phyloP scores from a whole-genome alignment of 768 basidiomycete genomes.

The Infundibulicybe gibba region DNA sequence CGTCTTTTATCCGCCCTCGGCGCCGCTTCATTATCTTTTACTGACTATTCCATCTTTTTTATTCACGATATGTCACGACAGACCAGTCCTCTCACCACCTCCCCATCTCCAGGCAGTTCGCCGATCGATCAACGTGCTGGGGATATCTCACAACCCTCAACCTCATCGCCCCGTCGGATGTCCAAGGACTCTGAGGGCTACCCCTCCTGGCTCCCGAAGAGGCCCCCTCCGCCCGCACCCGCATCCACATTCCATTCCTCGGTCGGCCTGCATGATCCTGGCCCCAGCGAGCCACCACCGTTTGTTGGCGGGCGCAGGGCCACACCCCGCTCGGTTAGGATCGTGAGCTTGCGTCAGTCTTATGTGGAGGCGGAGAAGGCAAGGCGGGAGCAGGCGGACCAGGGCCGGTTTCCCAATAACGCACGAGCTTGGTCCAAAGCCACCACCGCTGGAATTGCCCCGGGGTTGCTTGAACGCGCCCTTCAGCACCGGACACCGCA shows the following conservation, averaged over 20 bases:
- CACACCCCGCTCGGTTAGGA: conserved; percentile 78
- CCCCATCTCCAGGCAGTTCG: conserved; percentile 12
- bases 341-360: conserved; percentile 66
- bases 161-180: conserved; percentile 26
- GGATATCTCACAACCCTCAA: conserved; percentile 24
- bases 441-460: conserved; percentile 37
- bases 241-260: conserved; percentile 65
- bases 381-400: conserved; percentile 47
- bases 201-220: conserved; percentile 80
- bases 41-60: conserved; percentile 15
- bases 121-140: conserved; percentile 1
- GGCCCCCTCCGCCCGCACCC: conserved; percentile 75
- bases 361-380: conserved; percentile 33
- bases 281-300: conserved; percentile 26
- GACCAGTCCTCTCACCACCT: conserved; percentile 6
- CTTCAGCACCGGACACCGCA: conserved; percentile 34
- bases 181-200: conserved; percentile 63
- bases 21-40: conserved; percentile 4
- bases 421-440: conserved; percentile 60
- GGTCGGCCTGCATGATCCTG: conserved; percentile 31
- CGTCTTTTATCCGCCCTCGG: conserved; percentile 4
- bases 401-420: conserved; percentile 38
- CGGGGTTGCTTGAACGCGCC: conserved; percentile 34
- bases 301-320: conserved; percentile 66
- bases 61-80: conserved; percentile 3